These are phyloP conservation scores for Erythrobasidium hasegawianum DNA, from an alignment of 1,284 basidiomycete species.

Conservation along the genomic window DNA sequence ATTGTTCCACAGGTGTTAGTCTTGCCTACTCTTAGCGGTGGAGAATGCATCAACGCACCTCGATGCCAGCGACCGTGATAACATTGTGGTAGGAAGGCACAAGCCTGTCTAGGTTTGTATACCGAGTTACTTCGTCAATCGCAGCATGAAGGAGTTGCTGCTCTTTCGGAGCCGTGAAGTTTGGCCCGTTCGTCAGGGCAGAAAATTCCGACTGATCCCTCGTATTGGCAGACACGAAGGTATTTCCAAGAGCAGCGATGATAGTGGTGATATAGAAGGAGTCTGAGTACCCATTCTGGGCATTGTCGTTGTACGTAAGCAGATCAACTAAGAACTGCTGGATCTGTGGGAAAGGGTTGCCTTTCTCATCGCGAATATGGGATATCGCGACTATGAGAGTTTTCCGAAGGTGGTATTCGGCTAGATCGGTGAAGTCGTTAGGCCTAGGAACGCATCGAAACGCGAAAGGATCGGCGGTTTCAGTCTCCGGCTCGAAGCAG, in stretches of 20 bases:
- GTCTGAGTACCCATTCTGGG: conserved; percentile 86
- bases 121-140: conserved; percentile 76
- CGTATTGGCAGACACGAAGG: conserved; percentile 60
- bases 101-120: conserved; percentile 88
- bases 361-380: conserved; percentile 70
- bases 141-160: conserved; percentile 60
- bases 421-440: conserved; percentile 86
- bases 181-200: not conserved
- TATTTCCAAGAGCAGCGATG: conserved; percentile 74
- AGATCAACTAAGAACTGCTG: conserved; percentile 86
- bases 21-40: not conserved
- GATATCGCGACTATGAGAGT: conserved; percentile 76
- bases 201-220: conserved; percentile 19
- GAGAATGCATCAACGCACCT: conserved; percentile 57
- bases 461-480: conserved; percentile 71
- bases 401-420: conserved; percentile 93
- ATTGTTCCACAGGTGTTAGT: not conserved
- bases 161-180: not conserved
- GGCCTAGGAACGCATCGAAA: conserved; percentile 84
- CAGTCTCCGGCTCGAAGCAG: conserved; percentile 79
- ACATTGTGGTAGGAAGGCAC: conserved; percentile 94
- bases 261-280: conserved; percentile 84
- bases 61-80: conserved; percentile 81
- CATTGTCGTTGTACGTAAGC: conserved; percentile 90
- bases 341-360: conserved; percentile 81